A percentile compares a stretch with the other conserved stretches of the same genome.
Evolutionary conservation across 2,329 filamentous ascomycete species (phyloP).

Genomic region (Spiromastix sp.): DNA sequence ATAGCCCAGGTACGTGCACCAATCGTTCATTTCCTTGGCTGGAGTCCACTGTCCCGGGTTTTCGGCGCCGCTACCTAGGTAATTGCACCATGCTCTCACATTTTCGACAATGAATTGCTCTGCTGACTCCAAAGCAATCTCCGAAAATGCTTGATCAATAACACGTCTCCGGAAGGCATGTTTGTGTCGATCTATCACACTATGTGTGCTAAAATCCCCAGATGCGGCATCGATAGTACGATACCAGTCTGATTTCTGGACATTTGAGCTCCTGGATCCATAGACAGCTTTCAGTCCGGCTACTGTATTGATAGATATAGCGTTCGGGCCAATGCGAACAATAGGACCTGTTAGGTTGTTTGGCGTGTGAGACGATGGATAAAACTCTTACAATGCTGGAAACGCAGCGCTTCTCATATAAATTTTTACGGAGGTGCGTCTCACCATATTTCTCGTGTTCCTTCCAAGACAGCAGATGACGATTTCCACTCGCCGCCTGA

Average conservation of each 20-base stretch:
- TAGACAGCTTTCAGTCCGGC: conserved; percentile 54
- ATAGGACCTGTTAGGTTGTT: conserved; percentile 27
- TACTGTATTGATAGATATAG: conserved; percentile 65
- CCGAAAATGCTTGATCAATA: conserved; percentile 21
- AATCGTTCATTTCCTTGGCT: conserved; percentile 18
- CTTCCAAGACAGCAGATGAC: conserved; percentile 9
- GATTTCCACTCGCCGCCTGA: conserved; percentile 8
- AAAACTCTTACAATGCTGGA: background rate
- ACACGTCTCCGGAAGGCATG: conserved; percentile 18
- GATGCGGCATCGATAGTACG: conserved; percentile 30
- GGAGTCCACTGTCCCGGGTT: conserved; percentile 14
- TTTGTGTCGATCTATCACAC: conserved; percentile 12
- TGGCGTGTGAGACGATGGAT: background rate
- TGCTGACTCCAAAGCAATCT: conserved; percentile 16
- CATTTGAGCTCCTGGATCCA: conserved; percentile 12
- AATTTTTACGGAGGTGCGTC: too few species aligned
- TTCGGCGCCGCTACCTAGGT: conserved; percentile 9
- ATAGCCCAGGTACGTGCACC: conserved; percentile 22
- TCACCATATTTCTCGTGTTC: conserved; percentile 25
- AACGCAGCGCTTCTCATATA: background rate
- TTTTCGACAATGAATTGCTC: conserved; percentile 13
- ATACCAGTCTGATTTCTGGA: conserved; percentile 18
- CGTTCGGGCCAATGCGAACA: conserved; percentile 71
- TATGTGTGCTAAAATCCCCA: conserved; percentile 13
- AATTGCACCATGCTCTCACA: conserved; percentile 10